Base-by-base conservation (phyloP, 1,284 basidiomycete genomes). In the Tilletia caries region DNA sequence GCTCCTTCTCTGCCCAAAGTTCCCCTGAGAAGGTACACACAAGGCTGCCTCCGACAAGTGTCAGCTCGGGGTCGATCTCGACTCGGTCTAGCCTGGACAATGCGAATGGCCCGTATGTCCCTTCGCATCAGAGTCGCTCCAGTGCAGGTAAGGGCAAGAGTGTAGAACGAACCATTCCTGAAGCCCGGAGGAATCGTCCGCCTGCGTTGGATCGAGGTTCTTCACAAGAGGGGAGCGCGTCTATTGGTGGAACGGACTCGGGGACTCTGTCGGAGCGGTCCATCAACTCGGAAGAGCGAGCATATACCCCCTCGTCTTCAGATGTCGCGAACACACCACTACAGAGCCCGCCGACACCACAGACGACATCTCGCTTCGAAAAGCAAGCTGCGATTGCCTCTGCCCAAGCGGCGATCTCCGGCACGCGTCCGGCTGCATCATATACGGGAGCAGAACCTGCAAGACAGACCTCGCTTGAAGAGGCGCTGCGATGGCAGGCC, bases 21-120 rank as follows among this genome's bases (percentile, higher is more conserved):
- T 62, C 58, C 12, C 58, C 58, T 32, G 58, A 62, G 32, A 62
- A 62, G 58, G 32, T 34, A n/a, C 58, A 62, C 58, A 62, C 32
- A 10, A 29, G 58, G 29, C 58, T 62, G 8, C 58, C 58, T 12
- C 58, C 58, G 27, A 20, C 58, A 18, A 62, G 58, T 33, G 29
- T 37, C 58, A 62, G 58, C 32, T 62, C 58, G 3, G 58, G 58
- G 10, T 62, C 58, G 3, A 62, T 62, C 29, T 62, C 58, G 1
- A 62, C 29, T 13, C 58, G 58, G 1, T 62, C 58, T 4, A 62
- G 58, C 32, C 32, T 62, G 29, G 58, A 62, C 15, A 29, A 62
- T 34, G 27, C 58, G 12, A 62, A 15, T 62, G 58, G 29, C 4
- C 18, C 58, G 3, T 62, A 33, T 29, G 32, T 13, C 4, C 18